Conservation (phyloP, 1,139 yeast genomes). For the Torulaspora pretoriensis region DNA sequence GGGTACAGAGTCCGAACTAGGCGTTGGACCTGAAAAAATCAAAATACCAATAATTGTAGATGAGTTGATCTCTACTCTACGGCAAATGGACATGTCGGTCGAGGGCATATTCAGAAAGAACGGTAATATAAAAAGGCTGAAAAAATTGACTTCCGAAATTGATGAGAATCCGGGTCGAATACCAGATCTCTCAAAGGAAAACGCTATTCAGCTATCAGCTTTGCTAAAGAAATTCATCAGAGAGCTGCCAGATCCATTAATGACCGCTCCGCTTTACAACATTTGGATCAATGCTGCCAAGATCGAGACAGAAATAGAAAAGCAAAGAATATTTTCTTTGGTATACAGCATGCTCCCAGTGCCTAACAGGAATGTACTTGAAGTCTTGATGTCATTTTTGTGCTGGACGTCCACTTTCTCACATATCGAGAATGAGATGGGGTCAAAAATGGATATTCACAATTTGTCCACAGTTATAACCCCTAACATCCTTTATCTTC, state of each 20-base stretch:
- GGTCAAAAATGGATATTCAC: conserved; percentile 95
- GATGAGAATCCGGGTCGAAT: conserved; percentile 69
- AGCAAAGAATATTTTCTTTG: conserved; percentile 60
- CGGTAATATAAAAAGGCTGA: conserved; percentile 84
- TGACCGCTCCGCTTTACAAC: conserved; percentile 72
- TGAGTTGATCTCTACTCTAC: conserved; percentile 76
- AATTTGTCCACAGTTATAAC: conserved; percentile 94
- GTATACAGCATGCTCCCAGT: conserved; percentile 79
- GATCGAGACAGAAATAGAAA: conserved; percentile 45
- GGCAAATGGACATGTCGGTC: conserved; percentile 91
- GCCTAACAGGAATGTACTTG: conserved; percentile 78
- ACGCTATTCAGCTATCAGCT: conserved; percentile 92
- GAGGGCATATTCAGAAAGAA: conserved; percentile 96
- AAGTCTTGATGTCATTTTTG: conserved; percentile 79
- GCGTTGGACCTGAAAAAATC: conserved; percentile 78
- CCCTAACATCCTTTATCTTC: conserved; percentile 74
- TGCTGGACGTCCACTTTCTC: conserved; percentile 97
- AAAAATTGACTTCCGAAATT: conserved; percentile 69
- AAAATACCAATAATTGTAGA: conserved; percentile 84
- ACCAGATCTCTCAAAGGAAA: conserved; percentile 72
- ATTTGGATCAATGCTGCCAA: conserved; percentile 78
- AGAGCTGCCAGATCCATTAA: conserved; percentile 86
- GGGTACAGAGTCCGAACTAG: conserved; percentile 83
- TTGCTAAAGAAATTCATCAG: conserved; percentile 85
- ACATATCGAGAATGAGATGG: conserved; percentile 77